Conservation (phyloP, 768 basidiomycete genomes). For the Xerocomellus amylosporus region DNA sequence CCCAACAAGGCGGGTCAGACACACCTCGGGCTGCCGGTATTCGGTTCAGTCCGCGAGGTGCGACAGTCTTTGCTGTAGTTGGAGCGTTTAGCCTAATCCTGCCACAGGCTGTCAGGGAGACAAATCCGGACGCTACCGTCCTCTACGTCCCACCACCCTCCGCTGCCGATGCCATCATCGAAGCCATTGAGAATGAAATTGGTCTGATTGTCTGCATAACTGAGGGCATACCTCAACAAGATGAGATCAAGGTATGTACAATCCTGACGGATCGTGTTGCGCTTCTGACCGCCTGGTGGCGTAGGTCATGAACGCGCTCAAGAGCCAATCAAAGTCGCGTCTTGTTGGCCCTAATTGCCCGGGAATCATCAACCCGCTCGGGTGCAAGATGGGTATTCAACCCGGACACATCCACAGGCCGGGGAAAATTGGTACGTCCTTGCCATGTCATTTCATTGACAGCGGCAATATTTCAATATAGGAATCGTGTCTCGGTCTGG, state of each 20-base stretch:
- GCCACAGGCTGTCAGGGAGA: slow-evolving; percentile 77
- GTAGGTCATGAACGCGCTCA: slow-evolving; percentile 90
- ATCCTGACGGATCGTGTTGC: not conserved
- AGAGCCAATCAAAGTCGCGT: slow-evolving; percentile 89
- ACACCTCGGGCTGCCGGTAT: slow-evolving; percentile 94
- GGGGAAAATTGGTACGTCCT: slow-evolving; percentile 81
- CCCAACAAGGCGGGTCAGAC: slow-evolving; percentile 95
- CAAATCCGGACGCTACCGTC: slow-evolving; percentile 88
- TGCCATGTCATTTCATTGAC: not conserved
- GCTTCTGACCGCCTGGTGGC: not conserved
- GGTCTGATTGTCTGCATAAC: slow-evolving; percentile 97
- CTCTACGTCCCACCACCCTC: slow-evolving; percentile 97
- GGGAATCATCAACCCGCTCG: slow-evolving; percentile 93
- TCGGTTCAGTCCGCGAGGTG: slow-evolving; percentile 89
- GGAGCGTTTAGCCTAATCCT: slow-evolving; percentile 2
- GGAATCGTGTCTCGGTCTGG: slow-evolving; percentile 95
- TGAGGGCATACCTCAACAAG: slow-evolving; percentile 96
- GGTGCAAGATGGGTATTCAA: slow-evolving; percentile 99
- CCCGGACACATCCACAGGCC: slow-evolving; percentile 97
- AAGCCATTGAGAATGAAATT: slow-evolving; percentile 98
- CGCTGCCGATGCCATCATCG: slow-evolving; percentile 96
- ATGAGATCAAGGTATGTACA: slow-evolving; percentile 80
- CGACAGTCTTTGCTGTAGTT: slow-evolving; percentile 8
- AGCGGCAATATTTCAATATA: slow-evolving; percentile 25
- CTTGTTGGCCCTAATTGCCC: slow-evolving; percentile 99